Conservation (phyloP, 176 grass and related monocot genomes). For the Elymus sibiricus region DNA sequence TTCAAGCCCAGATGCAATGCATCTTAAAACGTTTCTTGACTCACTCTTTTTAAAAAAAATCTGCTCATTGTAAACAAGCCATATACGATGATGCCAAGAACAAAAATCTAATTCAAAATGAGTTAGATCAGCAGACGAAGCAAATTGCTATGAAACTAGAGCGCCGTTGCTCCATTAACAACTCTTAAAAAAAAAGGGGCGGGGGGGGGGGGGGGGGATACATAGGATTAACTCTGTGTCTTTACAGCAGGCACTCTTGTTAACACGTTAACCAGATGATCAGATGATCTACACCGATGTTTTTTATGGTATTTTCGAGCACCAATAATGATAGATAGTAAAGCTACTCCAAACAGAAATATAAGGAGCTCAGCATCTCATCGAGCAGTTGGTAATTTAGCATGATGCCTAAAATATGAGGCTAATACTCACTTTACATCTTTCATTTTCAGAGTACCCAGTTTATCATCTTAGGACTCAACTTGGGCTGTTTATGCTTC, state of each 20-base stretch:
- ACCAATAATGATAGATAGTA: background rate
- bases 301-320: background rate
- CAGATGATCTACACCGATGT: background rate
- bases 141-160: background rate
- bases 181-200: background rate
- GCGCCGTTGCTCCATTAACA: background rate
- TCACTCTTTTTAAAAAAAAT: no score
- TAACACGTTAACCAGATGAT: background rate
- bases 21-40: background rate
- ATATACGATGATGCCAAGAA: background rate
- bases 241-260: background rate
- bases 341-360: background rate
- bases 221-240: no score
- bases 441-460: background rate
- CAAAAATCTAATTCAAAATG: background rate
- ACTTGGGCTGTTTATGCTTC: background rate
- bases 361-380: background rate
- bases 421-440: background rate
- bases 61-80: no score
- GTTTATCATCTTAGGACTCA: background rate
- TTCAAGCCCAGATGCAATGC: background rate
- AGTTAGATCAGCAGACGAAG: background rate
- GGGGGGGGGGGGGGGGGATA: no score
- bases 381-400: background rate
- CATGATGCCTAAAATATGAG: background rate